These are phyloP conservation scores for Leavenworthia alabamica DNA, from an alignment of 345 rosid species.

Conservation along the genomic window DNA sequence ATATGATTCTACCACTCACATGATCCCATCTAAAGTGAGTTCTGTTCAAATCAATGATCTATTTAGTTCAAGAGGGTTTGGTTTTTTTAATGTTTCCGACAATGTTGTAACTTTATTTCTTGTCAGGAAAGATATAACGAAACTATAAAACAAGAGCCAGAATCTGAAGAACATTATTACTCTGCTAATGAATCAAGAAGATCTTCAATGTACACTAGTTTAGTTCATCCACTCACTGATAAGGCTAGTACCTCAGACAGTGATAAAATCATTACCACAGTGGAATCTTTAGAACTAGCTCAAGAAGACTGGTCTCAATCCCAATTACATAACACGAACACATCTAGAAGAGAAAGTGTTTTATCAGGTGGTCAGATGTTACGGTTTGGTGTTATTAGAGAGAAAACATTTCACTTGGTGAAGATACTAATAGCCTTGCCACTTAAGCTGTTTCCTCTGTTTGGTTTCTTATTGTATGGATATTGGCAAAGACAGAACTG, in stretches of 20 bases:
- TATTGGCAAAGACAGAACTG: slow-evolving; percentile 50
- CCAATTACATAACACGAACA: background rate
- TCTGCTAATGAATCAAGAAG: slow-evolving; percentile 40
- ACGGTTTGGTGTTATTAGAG: slow-evolving; percentile 44
- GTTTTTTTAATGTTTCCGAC: background rate
- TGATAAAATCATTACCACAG: slow-evolving; percentile 27
- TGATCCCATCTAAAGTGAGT: slow-evolving; percentile 40
- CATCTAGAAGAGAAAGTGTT: slow-evolving; percentile 11
- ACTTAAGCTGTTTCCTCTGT: slow-evolving; percentile 40
- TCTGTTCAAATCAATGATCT: background rate
- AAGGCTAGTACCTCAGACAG: slow-evolving; percentile 32
- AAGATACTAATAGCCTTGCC: slow-evolving; percentile 38
- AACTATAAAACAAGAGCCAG: slow-evolving; percentile 49
- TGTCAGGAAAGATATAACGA: slow-evolving; percentile 44
- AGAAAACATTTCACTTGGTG: slow-evolving; percentile 29
- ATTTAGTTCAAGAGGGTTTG: background rate
- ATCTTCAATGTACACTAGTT: slow-evolving; percentile 38
- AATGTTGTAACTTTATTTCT: slow-evolving; percentile 5
- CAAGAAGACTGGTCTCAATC: slow-evolving; percentile 11
- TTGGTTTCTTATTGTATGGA: slow-evolving; percentile 31
- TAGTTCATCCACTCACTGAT: slow-evolving; percentile 44
- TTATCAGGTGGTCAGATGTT: slow-evolving; percentile 38
- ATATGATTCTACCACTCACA: slow-evolving; percentile 36
- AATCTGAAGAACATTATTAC: slow-evolving; percentile 45
- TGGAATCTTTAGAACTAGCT: slow-evolving; percentile 6